These are phyloP conservation scores for Casuarina cunninghamiana DNA, from an alignment of 306 rosid genomes.

Conservation along the genomic window DNA sequence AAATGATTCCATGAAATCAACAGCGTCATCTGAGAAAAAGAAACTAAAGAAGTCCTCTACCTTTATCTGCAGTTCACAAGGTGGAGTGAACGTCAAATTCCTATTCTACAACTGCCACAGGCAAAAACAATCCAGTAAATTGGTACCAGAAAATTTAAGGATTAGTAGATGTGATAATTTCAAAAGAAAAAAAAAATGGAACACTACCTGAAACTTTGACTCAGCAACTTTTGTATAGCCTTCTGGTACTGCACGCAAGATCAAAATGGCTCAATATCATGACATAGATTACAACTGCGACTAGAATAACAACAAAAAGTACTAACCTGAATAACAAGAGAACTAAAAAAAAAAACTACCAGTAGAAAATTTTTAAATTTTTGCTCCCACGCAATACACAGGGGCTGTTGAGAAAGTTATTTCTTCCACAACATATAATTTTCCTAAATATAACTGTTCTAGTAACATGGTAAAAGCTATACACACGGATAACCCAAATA, in stretches of 20 bases:
- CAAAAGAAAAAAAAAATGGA: constrained; percentile 25
- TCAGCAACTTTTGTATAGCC: constrained; percentile 75
- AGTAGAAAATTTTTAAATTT: background rate
- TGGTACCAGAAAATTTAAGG: background rate
- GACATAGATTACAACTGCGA: background rate
- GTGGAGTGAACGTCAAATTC: constrained; percentile 21
- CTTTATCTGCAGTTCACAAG: constrained; percentile 70
- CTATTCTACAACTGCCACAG: constrained; percentile 6
- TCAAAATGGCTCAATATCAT: constrained; percentile 35
- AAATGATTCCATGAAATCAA: constrained; percentile 57
- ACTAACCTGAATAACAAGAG: background rate
- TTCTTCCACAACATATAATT: background rate
- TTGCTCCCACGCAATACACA: background rate
- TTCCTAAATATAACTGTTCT: background rate
- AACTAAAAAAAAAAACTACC: background rate
- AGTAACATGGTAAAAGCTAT: background rate
- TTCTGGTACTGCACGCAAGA: constrained; percentile 69
- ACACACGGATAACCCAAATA: background rate
- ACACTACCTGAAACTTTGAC: constrained; percentile 73
- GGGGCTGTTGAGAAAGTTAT: background rate
- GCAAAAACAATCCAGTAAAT: constrained; percentile 6
- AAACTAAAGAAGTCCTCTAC: constrained; percentile 80
- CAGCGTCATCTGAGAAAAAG: constrained; percentile 70
- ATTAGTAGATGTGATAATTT: constrained; percentile 1
- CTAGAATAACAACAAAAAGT: background rate